These are phyloP conservation scores for Arachis stenosperma DNA, from an alignment of 306 rosid species.

Conservation along the genomic window DNA sequence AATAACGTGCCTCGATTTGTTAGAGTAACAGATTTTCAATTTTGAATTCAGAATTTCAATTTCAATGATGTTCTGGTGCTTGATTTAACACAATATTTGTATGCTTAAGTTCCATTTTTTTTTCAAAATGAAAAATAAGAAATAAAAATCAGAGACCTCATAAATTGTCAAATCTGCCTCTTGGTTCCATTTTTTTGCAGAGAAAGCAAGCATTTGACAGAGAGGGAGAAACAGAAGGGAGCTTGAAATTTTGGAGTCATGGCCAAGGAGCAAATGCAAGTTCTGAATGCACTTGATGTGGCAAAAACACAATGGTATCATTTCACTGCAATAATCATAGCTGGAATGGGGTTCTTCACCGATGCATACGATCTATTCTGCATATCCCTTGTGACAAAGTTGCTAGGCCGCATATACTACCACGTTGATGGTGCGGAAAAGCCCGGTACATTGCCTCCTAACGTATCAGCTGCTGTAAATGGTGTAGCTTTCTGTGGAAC, in stretches of 20 bases:
- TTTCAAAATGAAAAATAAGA: too few species aligned
- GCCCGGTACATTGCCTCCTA: conserved; percentile 80
- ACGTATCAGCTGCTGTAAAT: conserved; percentile 81
- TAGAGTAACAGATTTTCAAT: conserved; percentile 13
- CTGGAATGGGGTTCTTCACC: conserved; percentile 94
- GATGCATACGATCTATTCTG: conserved; percentile 87
- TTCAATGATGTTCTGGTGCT: neutral
- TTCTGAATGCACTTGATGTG: conserved; percentile 68
- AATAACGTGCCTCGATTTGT: neutral
- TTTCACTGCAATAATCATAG: conserved; percentile 76
- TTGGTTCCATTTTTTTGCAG: conserved; percentile 37
- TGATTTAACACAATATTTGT: conserved; percentile 1
- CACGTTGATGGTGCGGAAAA: conserved; percentile 60
- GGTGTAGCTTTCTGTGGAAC: conserved; percentile 87
- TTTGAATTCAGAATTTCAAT: conserved; percentile 14
- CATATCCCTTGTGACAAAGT: conserved; percentile 72
- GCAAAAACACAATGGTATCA: conserved; percentile 89
- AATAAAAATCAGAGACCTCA: conserved; percentile 1
- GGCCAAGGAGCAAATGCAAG: conserved; percentile 63
- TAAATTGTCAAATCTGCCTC: neutral
- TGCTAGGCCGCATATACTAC: conserved; percentile 80
- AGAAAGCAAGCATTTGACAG: conserved; percentile 20
- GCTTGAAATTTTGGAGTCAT: conserved; percentile 36
- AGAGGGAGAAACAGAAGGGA: conserved; percentile 4
- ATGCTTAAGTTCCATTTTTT: neutral